Percentiles rank a stretch among this genome's conserved stretches.
phyloP scores from a whole-genome alignment of 306 rosid genomes.

The Dicorynia guianensis region DNA sequence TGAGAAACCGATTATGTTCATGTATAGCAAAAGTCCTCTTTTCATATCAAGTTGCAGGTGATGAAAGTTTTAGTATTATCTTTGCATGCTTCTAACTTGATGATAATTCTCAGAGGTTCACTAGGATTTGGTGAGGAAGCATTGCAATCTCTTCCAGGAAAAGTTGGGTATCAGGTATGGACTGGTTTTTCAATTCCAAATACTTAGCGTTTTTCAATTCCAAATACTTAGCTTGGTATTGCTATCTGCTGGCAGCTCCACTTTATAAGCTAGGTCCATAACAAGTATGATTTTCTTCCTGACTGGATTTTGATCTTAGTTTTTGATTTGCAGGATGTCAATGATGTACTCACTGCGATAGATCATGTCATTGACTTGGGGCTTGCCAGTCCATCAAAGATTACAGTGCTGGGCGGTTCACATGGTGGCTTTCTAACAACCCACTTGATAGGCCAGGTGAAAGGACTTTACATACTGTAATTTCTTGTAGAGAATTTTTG shows the following conservation, averaged over 20 bases:
- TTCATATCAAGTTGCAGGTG: slow-evolving; percentile 24
- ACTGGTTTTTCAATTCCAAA: slow-evolving; percentile 23
- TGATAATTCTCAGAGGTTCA: slow-evolving; percentile 76
- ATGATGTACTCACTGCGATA: slow-evolving; percentile 80
- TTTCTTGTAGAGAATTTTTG: slow-evolving; percentile 21
- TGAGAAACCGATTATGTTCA: slow-evolving; percentile 23
- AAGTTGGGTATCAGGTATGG: slow-evolving; percentile 85
- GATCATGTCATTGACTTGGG: slow-evolving; percentile 78
- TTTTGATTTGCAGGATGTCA: slow-evolving; percentile 73
- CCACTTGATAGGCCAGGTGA: slow-evolving; percentile 98
- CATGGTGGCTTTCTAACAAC: slow-evolving; percentile 97
- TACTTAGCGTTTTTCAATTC: slow-evolving; percentile 34
- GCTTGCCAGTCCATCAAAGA: slow-evolving; percentile 76
- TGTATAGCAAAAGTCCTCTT: slow-evolving; percentile 15
- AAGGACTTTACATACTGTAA: slow-evolving; percentile 18
- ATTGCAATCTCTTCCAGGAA: slow-evolving; percentile 93
- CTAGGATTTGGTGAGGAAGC: slow-evolving; percentile 98
- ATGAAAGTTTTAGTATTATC: slow-evolving; percentile 27
- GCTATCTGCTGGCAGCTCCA: slow-evolving; percentile 32
- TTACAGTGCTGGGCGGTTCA: slow-evolving; percentile 88
- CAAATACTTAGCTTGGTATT: slow-evolving; percentile 11
- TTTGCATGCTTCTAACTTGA: slow-evolving; percentile 39
- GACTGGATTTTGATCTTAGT: slow-evolving; percentile 31
- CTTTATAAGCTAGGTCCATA: slow-evolving; percentile 36
- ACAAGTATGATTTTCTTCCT: slow-evolving; percentile 12